These are phyloP conservation scores for Baorangia bicolor DNA, from an alignment of 768 basidiomycete genomes.

Conservation along the genomic window DNA sequence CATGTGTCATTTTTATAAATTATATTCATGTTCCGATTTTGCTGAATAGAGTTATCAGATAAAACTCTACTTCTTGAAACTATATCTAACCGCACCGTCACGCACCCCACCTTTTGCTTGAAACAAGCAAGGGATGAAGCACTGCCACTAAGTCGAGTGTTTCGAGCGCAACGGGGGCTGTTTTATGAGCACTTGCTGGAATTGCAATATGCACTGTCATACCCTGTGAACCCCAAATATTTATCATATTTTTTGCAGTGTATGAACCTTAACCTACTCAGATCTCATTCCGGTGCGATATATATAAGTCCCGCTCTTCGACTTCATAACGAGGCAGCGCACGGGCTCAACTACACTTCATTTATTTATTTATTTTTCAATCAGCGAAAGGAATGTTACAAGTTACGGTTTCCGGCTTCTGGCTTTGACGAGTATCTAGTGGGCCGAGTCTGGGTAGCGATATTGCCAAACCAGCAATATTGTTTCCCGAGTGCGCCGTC, in stretches of 20 bases:
- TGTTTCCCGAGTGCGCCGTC: not conserved
- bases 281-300: not conserved
- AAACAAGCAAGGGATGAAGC: not conserved
- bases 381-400: not conserved
- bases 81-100: not conserved
- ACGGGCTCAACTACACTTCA: not conserved
- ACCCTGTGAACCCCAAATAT: not conserved
- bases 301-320: not conserved
- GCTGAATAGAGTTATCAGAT: conserved; percentile 3
- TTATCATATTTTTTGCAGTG: not conserved
- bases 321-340: not conserved
- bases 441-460: not conserved
- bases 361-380: conserved; percentile 1
- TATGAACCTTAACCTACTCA: not conserved
- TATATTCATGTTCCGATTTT: not conserved
- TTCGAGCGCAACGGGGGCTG: not conserved
- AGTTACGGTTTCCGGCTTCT: conserved; percentile 6
- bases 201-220: not conserved
- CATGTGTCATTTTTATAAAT: conserved; percentile 7
- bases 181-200: not conserved
- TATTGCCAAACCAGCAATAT: conserved; percentile 5
- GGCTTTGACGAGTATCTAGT: not conserved
- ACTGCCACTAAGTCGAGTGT: not conserved
- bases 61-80: not conserved
- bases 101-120: not conserved